These are phyloP conservation scores for Monilinia vaccinii-corymbosi DNA, from an alignment of 2,329 filamentous ascomycete genomes.

Conservation along the genomic window DNA sequence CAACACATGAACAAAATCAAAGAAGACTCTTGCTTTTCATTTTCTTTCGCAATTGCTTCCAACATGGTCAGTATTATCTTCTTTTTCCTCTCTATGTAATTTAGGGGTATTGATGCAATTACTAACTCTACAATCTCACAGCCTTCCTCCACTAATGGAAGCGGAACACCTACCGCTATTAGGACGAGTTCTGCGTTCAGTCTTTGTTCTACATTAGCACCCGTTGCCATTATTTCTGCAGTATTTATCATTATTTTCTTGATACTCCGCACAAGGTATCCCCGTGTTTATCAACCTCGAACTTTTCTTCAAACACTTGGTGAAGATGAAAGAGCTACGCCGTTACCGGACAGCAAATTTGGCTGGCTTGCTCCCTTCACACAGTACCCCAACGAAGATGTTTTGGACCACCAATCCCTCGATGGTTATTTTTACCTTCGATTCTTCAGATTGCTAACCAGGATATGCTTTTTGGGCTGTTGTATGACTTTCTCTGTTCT, in stretches of 20 bases:
- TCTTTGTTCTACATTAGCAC: constrained; percentile 40
- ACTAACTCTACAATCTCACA: not conserved
- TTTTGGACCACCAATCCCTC: constrained; percentile 81
- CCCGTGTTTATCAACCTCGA: constrained; percentile 43
- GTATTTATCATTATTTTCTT: constrained; percentile 38
- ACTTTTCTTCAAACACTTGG: constrained; percentile 43
- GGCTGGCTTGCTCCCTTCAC: constrained; percentile 60
- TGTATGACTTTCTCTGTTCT: constrained; percentile 73
- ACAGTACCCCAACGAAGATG: constrained; percentile 61
- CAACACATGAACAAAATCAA: not conserved
- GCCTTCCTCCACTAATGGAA: not conserved
- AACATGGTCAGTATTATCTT: not conserved
- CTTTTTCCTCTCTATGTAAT: not conserved
- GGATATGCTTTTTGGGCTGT: constrained; percentile 75
- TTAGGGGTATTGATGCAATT: not conserved
- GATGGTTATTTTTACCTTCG: constrained; percentile 88
- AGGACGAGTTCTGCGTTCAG: constrained; percentile 25
- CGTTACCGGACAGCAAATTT: constrained; percentile 48
- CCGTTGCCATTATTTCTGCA: constrained; percentile 34
- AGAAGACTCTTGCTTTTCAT: not conserved
- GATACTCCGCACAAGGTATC: constrained; percentile 37
- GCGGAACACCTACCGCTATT: not conserved
- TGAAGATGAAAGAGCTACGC: constrained; percentile 45
- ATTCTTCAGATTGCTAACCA: constrained; percentile 68
- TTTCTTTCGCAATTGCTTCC: not conserved